Percentiles rank a stretch among this genome's conserved stretches.
phyloP scores from a whole-genome alignment of 1,284 basidiomycete genomes.

The Apiotrichum domesticum region DNA sequence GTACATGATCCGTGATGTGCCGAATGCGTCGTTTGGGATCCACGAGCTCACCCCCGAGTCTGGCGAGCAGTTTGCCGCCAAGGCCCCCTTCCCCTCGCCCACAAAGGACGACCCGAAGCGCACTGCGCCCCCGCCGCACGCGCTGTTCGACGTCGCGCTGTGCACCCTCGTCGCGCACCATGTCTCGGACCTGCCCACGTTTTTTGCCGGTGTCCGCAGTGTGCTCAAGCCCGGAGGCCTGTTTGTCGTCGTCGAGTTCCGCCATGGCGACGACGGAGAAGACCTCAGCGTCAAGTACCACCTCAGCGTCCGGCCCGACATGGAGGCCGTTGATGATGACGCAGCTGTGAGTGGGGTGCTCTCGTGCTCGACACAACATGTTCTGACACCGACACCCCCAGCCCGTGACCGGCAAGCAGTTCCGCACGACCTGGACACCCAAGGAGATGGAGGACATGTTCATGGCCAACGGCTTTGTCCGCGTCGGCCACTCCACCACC shows the following conservation, averaged over 20 bases:
- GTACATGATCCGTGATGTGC: slow-evolving; percentile 1
- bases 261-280: slow-evolving; percentile 10
- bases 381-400: neutral
- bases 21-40: slow-evolving; percentile 11
- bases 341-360: neutral
- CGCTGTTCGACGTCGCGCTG: slow-evolving; percentile 27
- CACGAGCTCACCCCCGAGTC: slow-evolving; percentile 21
- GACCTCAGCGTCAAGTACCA: slow-evolving; percentile 6
- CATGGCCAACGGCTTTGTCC: slow-evolving; percentile 19
- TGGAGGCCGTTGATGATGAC: slow-evolving; percentile 6
- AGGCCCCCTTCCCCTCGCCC: slow-evolving; percentile 18
- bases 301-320: neutral
- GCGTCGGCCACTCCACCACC: slow-evolving; percentile 19
- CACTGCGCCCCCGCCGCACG: slow-evolving; percentile 15
- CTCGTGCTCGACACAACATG: too few relatives aligned
- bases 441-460: slow-evolving; percentile 1
- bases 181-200: slow-evolving; percentile 16
- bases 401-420: slow-evolving; percentile 7
- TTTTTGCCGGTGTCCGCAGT: slow-evolving; percentile 8
- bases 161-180: slow-evolving; percentile 37
- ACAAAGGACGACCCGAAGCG: slow-evolving; percentile 15
- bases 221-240: slow-evolving; percentile 14
- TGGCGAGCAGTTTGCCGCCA: slow-evolving; percentile 4
- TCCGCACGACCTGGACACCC: slow-evolving; percentile 11
- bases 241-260: slow-evolving; percentile 15